phyloP scores from a whole-genome alignment of 768 basidiomycete species.

The Pleurotus giganteus region DNA sequence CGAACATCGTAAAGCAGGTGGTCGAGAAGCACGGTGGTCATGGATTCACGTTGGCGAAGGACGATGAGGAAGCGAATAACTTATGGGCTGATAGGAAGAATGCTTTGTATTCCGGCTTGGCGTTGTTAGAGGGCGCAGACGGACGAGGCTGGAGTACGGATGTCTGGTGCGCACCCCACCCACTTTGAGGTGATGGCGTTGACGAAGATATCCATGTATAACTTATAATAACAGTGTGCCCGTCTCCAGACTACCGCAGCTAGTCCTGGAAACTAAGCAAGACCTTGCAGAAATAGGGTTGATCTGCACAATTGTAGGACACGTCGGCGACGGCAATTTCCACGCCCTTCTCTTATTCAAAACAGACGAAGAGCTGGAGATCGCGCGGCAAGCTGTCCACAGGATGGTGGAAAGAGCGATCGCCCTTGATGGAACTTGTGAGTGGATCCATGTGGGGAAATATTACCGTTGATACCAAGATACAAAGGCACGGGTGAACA shows the following conservation, averaged over 20 bases:
- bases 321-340: conserved; percentile 69
- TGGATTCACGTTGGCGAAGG: conserved; percentile 63
- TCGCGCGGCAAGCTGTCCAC: conserved; percentile 45
- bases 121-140: conserved; percentile 47
- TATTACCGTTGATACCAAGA: background rate
- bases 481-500: conserved; percentile 73
- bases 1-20: conserved; percentile 54
- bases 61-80: conserved; percentile 60
- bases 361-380: conserved; percentile 48
- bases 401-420: conserved; percentile 70
- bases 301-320: conserved; percentile 66
- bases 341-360: conserved; percentile 54
- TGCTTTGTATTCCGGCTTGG: conserved; percentile 54
- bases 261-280: conserved; percentile 68
- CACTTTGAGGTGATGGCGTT: background rate
- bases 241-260: conserved; percentile 59
- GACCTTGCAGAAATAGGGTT: conserved; percentile 61
- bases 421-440: conserved; percentile 72
- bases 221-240: conserved; percentile 47
- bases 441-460: conserved; percentile 16
- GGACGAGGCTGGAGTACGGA: conserved; percentile 66
- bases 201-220: background rate
- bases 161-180: conserved; percentile 51
- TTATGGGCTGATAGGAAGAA: conserved; percentile 80
- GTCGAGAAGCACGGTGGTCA: conserved; percentile 65